phyloP scores from a whole-genome alignment of 352 stramenopile genomes.

The Globisporangium carolinianum region DNA sequence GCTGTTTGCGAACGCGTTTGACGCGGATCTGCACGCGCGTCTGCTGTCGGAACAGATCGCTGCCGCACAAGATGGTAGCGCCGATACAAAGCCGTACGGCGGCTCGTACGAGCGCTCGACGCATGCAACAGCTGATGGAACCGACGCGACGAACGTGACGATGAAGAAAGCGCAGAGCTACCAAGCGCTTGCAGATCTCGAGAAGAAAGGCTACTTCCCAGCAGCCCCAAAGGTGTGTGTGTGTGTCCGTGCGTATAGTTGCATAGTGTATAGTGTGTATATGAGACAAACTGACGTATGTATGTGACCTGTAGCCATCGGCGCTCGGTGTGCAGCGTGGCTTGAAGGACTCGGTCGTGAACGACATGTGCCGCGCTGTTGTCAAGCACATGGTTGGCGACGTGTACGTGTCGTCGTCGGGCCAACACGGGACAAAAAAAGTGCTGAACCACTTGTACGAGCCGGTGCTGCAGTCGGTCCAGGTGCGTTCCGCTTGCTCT shows the following conservation, averaged over 20 bases:
- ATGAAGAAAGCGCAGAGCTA: slow-evolving; percentile 81
- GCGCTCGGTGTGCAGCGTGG: slow-evolving; percentile 74
- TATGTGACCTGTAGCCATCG: slow-evolving; percentile 27
- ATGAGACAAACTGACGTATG: no score
- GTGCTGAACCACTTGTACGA: slow-evolving; percentile 85
- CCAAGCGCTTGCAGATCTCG: slow-evolving; percentile 70
- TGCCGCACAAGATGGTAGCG: slow-evolving; percentile 18
- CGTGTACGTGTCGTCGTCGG: slow-evolving; percentile 71
- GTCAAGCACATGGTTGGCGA: slow-evolving; percentile 88
- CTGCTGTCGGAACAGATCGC: slow-evolving; percentile 62
- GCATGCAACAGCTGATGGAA: slow-evolving; percentile 4
- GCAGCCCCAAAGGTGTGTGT: slow-evolving; percentile 43
- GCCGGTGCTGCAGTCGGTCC: slow-evolving; percentile 78
- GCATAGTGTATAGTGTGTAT: no score
- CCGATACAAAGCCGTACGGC: slow-evolving; percentile 25
- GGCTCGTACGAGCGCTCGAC: slow-evolving; percentile 51
- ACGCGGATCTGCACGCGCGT: slow-evolving; percentile 45
- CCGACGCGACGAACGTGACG: slow-evolving; percentile 17
- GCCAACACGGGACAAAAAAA: slow-evolving; percentile 60
- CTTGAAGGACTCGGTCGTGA: slow-evolving; percentile 82
- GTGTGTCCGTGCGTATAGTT: no score
- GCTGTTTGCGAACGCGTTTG: slow-evolving; percentile 45
- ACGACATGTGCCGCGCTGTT: slow-evolving; percentile 83
- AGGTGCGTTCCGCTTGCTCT: slow-evolving; percentile 12
- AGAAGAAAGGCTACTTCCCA: slow-evolving; percentile 82